A percentile compares a stretch with the other conserved stretches of the same genome.
Conservation (phyloP, 345 rosid species). For the Citrus trifoliata region DNA sequence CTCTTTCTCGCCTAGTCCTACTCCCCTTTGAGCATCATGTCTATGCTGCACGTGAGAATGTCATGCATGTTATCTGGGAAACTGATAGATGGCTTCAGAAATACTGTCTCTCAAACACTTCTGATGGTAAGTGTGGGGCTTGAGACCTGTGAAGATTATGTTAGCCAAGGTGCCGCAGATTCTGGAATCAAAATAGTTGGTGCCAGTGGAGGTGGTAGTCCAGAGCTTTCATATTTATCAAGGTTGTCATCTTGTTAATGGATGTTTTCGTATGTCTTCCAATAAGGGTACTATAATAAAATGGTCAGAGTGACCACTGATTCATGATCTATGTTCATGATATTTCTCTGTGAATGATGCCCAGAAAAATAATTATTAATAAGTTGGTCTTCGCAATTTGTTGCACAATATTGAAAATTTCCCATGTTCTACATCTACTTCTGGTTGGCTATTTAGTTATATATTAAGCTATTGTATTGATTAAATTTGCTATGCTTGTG, state of each 20-base stretch:
- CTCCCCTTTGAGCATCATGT: constrained; percentile 97
- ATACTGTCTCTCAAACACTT: constrained; percentile 59
- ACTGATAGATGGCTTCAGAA: constrained; percentile 95
- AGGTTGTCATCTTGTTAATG: constrained; percentile 59
- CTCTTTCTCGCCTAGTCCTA: constrained; percentile 81
- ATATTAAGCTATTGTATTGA: constrained; percentile 4
- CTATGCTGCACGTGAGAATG: constrained; percentile 89
- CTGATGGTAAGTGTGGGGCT: constrained; percentile 44
- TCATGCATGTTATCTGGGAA: constrained; percentile 99
- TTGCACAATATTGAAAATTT: too few species aligned
- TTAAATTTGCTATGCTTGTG: not conserved
- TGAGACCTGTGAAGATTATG: constrained; percentile 29
- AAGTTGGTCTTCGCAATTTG: too few species aligned
- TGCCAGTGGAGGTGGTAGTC: constrained; percentile 57
- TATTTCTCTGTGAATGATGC: too few species aligned
- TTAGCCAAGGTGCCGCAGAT: constrained; percentile 31
- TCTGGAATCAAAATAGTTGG: constrained; percentile 42
- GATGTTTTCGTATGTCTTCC: not conserved
- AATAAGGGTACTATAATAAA: not conserved
- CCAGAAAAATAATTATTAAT: too few species aligned
- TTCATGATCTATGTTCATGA: not conserved
- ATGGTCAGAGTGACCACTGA: not conserved
- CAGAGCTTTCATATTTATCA: constrained; percentile 40
- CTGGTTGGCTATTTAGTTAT: not conserved
- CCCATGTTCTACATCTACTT: too few species aligned